These are phyloP conservation scores for Fomitopsis pinicola DNA, from an alignment of 1,284 basidiomycete genomes.

Conservation along the genomic window DNA sequence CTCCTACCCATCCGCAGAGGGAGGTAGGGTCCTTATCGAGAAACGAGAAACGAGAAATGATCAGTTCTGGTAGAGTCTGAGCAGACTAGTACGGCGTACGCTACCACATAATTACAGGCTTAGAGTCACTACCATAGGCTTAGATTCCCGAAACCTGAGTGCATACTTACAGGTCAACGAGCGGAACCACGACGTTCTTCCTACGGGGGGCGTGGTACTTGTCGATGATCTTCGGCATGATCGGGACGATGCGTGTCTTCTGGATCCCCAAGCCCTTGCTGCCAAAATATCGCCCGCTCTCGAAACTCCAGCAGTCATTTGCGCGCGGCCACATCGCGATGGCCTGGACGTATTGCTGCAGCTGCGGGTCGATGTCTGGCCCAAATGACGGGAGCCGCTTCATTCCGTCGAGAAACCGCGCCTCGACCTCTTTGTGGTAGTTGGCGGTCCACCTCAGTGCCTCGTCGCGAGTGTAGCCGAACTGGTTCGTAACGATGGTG, in stretches of 20 bases:
- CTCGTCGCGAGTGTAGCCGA: constrained; percentile 20
- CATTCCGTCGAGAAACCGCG: constrained; percentile 22
- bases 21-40: too few species aligned
- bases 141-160: too few species aligned
- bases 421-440: constrained; percentile 22
- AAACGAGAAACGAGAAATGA: too few species aligned
- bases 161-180: neutral
- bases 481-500: constrained; percentile 10
- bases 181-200: too few species aligned
- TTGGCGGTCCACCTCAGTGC: constrained; percentile 29
- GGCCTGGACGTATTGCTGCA: constrained; percentile 27
- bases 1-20: too few species aligned
- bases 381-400: constrained; percentile 13
- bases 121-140: too few species aligned
- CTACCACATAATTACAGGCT: too few species aligned
- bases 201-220: neutral
- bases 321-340: constrained; percentile 27
- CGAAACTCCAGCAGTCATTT: constrained; percentile 31
- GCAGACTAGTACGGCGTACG: too few species aligned
- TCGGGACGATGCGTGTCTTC: constrained; percentile 6
- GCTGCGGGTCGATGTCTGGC: constrained; percentile 22
- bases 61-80: too few species aligned
- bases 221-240: constrained; percentile 8
- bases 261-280: too few species aligned
- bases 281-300: constrained; percentile 33